Base-by-base conservation (phyloP, 2,329 filamentous ascomycete species). In the Nemania sp. region DNA sequence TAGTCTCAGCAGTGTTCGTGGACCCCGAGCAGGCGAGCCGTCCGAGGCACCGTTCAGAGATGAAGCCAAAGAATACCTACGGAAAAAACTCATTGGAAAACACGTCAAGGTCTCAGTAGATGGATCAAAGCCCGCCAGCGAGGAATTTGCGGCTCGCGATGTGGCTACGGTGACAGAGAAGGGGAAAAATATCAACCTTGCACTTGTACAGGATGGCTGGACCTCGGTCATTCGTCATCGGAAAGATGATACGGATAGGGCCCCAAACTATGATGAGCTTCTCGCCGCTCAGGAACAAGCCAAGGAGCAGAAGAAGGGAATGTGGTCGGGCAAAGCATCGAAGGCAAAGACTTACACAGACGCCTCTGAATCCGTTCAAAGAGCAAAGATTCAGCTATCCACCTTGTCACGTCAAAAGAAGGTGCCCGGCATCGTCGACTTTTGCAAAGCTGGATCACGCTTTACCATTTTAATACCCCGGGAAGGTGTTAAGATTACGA, bases 41-140 rank as follows among this genome's bases (percentile, higher is more conserved):
- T 88, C 90, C 52, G 93, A 97, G 73, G 82, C 90, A 34, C 91
- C 91, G 0, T 99, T 93, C 78, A 83, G 86, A 62, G 89, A 94
- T 11, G 93, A 97, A 69, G 93, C 94, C 26, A 99, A 99, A 78
- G 94, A 99, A 70, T 97, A 93, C 69, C 73, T 97, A 60, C 86
- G 94, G 50, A 96, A 96, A 80, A 91, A 87, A 72, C 73, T 97
- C 26, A 99, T 99, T 67, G 94, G 92, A 57, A 99, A 99, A 79
- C 90, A 96, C 62, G 91, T 97, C 61, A 90, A 88, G 71, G 84
- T 97, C 52, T 88, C 83, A 49, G 85, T 96, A 55, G 92, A 99
- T 69, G 94, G 94, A 52, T 91, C 90, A 71, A 92, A 94, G 74
- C 88, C 93, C 37, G 91, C 91, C 2, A 88, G 81, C 2, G 93